These are phyloP conservation scores for Murraya koenigii DNA, from an alignment of 345 rosid genomes.

Conservation along the genomic window DNA sequence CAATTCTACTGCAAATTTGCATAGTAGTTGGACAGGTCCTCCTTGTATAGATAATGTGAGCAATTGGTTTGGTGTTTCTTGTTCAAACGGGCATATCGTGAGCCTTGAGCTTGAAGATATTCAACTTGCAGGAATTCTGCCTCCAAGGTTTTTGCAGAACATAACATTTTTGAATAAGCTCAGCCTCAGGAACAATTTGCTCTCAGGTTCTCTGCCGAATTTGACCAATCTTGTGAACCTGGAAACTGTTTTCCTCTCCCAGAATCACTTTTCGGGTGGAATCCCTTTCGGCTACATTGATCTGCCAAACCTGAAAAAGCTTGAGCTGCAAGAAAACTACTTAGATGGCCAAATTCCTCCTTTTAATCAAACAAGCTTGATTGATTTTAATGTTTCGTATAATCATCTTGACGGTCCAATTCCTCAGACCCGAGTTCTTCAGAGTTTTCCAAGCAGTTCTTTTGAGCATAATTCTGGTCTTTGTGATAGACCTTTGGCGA, in stretches of 20 bases:
- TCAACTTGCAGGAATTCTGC: slow-evolving; percentile 43
- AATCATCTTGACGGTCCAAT: slow-evolving; percentile 45
- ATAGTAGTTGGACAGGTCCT: slow-evolving; percentile 49
- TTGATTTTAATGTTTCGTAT: slow-evolving; percentile 44
- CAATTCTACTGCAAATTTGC: slow-evolving; percentile 25
- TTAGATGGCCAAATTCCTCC: slow-evolving; percentile 43
- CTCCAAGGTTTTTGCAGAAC: slow-evolving; percentile 32
- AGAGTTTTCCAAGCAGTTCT: slow-evolving; percentile 31
- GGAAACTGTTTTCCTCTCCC: slow-evolving; percentile 35
- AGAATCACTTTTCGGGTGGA: slow-evolving; percentile 36
- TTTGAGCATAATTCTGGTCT: slow-evolving; percentile 41
- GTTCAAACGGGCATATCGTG: slow-evolving; percentile 42
- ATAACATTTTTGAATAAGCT: slow-evolving; percentile 38
- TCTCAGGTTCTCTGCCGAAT: slow-evolving; percentile 41
- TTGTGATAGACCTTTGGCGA: slow-evolving; percentile 43
- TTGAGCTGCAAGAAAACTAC: slow-evolving; percentile 47
- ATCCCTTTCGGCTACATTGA: slow-evolving; percentile 35
- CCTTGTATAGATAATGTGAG: slow-evolving; percentile 36
- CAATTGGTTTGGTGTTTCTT: slow-evolving; percentile 48
- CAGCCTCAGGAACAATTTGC: slow-evolving; percentile 41
- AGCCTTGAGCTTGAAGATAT: slow-evolving; percentile 43
- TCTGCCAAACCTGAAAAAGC: slow-evolving; percentile 25
- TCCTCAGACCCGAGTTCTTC: slow-evolving; percentile 36
- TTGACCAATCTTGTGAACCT: slow-evolving; percentile 30
- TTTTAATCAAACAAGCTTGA: slow-evolving; percentile 37